A percentile compares a stretch with the other conserved stretches of the same genome.
Evolutionary conservation across 31 red algal species (phyloP).

Genomic region (Porphyra umbilicalis): DNA sequence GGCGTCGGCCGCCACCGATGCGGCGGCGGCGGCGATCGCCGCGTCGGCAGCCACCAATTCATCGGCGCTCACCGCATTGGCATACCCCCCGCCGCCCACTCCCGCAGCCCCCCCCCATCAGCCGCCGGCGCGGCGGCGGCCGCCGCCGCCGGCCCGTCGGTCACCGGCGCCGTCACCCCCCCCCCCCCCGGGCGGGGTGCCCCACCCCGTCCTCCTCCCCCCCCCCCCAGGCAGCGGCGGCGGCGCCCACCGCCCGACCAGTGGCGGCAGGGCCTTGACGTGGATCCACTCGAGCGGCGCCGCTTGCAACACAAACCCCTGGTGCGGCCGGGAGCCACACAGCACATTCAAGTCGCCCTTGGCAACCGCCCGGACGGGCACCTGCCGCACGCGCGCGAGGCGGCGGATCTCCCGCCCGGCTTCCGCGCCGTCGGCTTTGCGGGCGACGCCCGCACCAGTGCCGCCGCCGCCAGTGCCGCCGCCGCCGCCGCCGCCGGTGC

Average conservation of each 20-base stretch:
- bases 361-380: slow-evolving; percentile 15
- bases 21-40: background rate
- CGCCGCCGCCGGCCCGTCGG: too few species aligned
- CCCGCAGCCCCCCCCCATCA: background rate
- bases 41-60: background rate
- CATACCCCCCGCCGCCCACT: too few species aligned
- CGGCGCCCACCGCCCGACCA: background rate
- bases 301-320: slow-evolving; percentile 72
- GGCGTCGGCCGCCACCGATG: background rate
- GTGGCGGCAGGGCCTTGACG: slow-evolving; percentile 12
- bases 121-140: background rate
- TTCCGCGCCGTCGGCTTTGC: slow-evolving; percentile 23
- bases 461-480: background rate
- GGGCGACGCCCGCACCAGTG: background rate
- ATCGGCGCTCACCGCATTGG: background rate
- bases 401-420: slow-evolving; percentile 18
- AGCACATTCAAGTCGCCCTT: slow-evolving; percentile 89
- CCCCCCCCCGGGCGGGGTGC: background rate
- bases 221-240: background rate
- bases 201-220: too few species aligned
- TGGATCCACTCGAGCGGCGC: slow-evolving; percentile 33
- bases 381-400: slow-evolving; percentile 8
- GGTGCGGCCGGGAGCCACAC: slow-evolving; percentile 70
- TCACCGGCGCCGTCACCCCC: too few species aligned
- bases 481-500: background rate